Conservation (phyloP, 2,329 filamentous ascomycete species). For the Clonostachys rosea region DNA sequence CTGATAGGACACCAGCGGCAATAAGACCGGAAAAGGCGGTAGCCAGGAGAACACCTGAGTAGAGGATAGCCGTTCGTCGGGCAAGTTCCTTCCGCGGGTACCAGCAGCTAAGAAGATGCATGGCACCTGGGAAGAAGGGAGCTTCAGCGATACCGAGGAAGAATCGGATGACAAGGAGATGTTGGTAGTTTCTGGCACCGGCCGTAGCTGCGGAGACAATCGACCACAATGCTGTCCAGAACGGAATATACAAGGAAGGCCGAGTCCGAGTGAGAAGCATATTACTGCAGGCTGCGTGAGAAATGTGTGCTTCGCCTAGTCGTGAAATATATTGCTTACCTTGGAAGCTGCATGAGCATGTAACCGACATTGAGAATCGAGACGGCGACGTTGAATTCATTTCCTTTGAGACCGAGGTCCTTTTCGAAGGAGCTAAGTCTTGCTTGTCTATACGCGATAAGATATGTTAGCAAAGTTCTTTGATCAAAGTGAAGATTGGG, state of each 20-base stretch:
- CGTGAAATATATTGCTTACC: background rate
- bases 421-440: conserved; percentile 11
- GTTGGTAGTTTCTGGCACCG: background rate
- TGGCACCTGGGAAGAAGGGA: conserved; percentile 7
- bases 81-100: conserved; percentile 15
- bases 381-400: conserved; percentile 14
- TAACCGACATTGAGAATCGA: conserved; percentile 15
- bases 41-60: conserved; percentile 10
- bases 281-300: background rate
- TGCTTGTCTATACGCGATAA: conserved; percentile 10
- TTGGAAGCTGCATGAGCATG: background rate
- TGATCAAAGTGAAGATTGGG: background rate
- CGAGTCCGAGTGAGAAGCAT: conserved; percentile 10
- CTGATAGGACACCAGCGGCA: conserved; percentile 20
- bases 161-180: conserved; percentile 7
- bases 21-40: conserved; percentile 13
- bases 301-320: background rate
- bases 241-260: conserved; percentile 25
- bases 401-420: conserved; percentile 13
- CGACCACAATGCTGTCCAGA: conserved; percentile 6
- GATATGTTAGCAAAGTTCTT: background rate
- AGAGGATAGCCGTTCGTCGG: conserved; percentile 12
- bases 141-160: conserved; percentile 9
- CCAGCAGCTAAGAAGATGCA: conserved; percentile 13
- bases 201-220: conserved; percentile 6